Base-by-base conservation (phyloP, 345 rosid species). In the Iberis pinnata region DNA sequence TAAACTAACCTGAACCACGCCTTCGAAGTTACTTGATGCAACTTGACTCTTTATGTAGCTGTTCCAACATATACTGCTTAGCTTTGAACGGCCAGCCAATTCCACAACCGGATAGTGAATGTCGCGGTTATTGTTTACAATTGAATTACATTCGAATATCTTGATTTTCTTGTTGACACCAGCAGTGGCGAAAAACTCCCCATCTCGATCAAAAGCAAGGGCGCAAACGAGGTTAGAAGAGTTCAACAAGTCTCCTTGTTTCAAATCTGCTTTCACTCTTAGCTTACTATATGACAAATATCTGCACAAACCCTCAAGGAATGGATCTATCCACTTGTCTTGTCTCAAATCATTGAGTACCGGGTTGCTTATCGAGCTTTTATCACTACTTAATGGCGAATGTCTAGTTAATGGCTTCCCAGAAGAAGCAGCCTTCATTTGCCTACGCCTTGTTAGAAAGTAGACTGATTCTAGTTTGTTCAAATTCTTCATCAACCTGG, bases 11-110 rank as follows among this genome's bases (percentile, higher is more conserved):
- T 92, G 96, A 63, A 92, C 94, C 25, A 83, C 85, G 15, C 98
- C 98, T 66, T 92, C 96, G 51, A 92, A 85, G 78, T 92, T 92
- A 60, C 98, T 92, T n/a, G 95, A 88, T 40, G 95, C 97, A 63
- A 92, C 75, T 64, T 85, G 97, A 67, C 89, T 83, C 69, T 88
- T 88, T 35, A 88, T 88, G 67, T 92, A 92, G 49, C 76, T 81
- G 66, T 85, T 92, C 97, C 95, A 92, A 68, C 98, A 83, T 49
- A 83, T 44, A 59, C 90, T 72, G 80, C 98, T 92, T 36, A 92
- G 72, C 72, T 78, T 92, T 17, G 98, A 85, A 27, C 82, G 69
- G 58, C 93, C 63, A 20, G 78, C 81, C 82, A 92, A 76, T 75
- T 92, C 98, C 65, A 78, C 94, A 35, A 85, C 95, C 2, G 95